phyloP scores from a whole-genome alignment of 73 alveolate species.

The Paraurostyla sp. region DNA sequence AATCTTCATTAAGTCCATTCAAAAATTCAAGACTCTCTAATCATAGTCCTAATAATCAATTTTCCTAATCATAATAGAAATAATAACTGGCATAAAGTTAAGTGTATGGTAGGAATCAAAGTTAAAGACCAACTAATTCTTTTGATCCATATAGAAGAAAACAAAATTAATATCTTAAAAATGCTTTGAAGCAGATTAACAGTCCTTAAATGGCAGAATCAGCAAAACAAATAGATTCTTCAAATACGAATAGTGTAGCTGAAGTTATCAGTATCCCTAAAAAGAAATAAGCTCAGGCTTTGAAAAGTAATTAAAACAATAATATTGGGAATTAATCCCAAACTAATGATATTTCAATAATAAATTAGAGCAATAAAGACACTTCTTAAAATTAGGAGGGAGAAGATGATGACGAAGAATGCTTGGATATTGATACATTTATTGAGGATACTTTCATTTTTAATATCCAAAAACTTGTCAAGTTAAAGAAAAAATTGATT shows the following conservation, averaged over 20 bases:
- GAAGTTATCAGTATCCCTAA: no score
- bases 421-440: constrained; percentile 21
- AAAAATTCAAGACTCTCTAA: no score
- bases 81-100: not conserved
- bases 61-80: not conserved
- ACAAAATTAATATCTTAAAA: no score
- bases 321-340: not conserved
- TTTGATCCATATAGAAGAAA: not conserved
- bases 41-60: no score
- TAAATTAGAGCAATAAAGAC: not conserved
- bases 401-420: not conserved
- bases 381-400: not conserved
- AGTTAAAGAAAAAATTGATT: constrained; percentile 14
- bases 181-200: no score
- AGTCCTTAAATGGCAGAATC: no score
- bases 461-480: constrained; percentile 21
- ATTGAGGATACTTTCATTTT: constrained; percentile 46
- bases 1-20: not conserved
- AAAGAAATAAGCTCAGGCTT: no score
- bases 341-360: not conserved
- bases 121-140: not conserved
- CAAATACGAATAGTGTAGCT: not conserved
- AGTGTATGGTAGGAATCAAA: not conserved
- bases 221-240: no score
- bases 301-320: not conserved